A percentile compares a stretch with the other conserved stretches of the same genome.
Conservation (phyloP, 306 rosid genomes). For the Begonia peltatifolia region DNA sequence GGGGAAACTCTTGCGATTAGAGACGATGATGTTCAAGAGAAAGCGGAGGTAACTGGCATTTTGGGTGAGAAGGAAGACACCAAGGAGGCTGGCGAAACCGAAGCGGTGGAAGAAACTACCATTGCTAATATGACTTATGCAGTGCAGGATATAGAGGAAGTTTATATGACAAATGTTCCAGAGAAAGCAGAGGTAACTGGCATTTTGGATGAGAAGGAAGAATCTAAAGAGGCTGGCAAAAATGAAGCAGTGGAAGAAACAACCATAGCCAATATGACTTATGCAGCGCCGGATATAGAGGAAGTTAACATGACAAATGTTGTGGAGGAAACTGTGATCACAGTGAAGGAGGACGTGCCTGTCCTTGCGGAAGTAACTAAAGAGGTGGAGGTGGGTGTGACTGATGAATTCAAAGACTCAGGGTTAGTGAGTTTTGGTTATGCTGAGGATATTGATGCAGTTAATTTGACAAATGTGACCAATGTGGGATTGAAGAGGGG, state of each 20-base stretch:
- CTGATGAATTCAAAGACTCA: not conserved
- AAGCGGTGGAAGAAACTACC: not conserved
- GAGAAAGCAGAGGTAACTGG: not conserved
- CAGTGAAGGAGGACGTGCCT: too few species aligned
- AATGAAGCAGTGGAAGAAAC: not conserved
- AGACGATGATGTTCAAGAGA: not conserved
- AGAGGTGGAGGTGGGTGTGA: constrained; percentile 10
- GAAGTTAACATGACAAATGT: not conserved
- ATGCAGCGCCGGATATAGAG: not conserved
- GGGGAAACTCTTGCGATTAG: not conserved
- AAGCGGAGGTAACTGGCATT: not conserved
- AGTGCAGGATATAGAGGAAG: not conserved
- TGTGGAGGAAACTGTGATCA: constrained; percentile 8
- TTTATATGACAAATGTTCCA: not conserved
- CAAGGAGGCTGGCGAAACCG: not conserved
- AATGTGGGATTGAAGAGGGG: not conserved
- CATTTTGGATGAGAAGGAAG: not conserved
- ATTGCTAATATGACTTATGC: not conserved
- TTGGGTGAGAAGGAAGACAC: not conserved
- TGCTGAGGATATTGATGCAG: too few species aligned
- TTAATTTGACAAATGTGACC: too few species aligned
- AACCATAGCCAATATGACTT: not conserved
- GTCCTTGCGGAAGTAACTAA: not conserved
- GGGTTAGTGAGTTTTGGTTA: too few species aligned
- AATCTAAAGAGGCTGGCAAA: not conserved